Conservation (phyloP, 2,329 filamentous ascomycete species). For the Amauroascus niger region DNA sequence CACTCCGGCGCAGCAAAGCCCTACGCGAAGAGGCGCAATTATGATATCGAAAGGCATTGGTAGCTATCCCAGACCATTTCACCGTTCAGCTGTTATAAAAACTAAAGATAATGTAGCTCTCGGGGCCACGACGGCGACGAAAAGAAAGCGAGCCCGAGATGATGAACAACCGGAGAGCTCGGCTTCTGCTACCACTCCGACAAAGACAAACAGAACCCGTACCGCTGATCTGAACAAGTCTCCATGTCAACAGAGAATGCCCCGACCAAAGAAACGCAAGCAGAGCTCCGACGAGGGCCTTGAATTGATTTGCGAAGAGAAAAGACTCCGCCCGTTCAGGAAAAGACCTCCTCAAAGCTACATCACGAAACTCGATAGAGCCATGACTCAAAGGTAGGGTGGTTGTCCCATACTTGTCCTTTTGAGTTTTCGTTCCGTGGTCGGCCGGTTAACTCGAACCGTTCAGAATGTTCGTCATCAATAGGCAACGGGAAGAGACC, state of each 20-base stretch:
- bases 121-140: not conserved
- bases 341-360: slow-evolving; percentile 39
- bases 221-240: not conserved
- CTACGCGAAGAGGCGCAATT: not conserved
- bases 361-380: slow-evolving; percentile 40
- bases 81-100: not conserved
- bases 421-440: not conserved
- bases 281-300: not conserved
- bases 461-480: slow-evolving; percentile 47
- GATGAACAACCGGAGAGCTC: not conserved
- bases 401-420: slow-evolving; percentile 1
- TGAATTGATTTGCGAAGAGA: slow-evolving; percentile 21
- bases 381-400: slow-evolving; percentile 38
- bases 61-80: not conserved
- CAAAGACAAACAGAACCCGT: not conserved
- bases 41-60: not conserved
- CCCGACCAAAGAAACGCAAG: not conserved
- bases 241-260: not conserved
- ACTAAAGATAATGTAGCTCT: not conserved
- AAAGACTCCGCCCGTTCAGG: slow-evolving; percentile 36
- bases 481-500: slow-evolving; percentile 39
- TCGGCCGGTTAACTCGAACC: not conserved
- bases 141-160: slow-evolving; percentile 7
- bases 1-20: too few species aligned
- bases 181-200: not conserved